Evolutionary conservation across 1,284 basidiomycete species (phyloP), one percentile per base, ranked within the genome.

Genomic region (Cutaneotrichosporon arboriforme): DNA sequence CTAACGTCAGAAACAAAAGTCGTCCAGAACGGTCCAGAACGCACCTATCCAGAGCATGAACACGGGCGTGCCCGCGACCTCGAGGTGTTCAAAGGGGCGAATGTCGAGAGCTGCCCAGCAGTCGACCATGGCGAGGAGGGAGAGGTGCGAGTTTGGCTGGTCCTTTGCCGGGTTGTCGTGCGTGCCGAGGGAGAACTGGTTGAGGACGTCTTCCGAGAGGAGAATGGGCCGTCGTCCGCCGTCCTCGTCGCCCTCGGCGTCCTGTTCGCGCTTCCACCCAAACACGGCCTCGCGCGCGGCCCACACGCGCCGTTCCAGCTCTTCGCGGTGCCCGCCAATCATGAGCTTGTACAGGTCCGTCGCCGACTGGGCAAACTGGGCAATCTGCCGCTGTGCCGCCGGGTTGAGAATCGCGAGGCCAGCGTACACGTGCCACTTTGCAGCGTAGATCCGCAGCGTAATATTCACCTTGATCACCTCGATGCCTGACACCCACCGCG

Each of bases 381-480:
- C 81, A 60, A 98, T 97, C 73, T 97, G 93, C 2, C 81, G 76
- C 49, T 84, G 82, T 0, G 96, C 94, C n/a, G 83, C 84, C 1
- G 96, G 94, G 73, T 98, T 98, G 59, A 97, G 82, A 66, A 98
- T 88, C 0, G 96, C 94, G 13, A 98, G 83, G 3, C 94, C 96
- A 22, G 96, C 96, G 71, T 98, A 98, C 64, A 98, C 94, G 76
- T 98, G 96, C 93, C 93, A 98, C 66, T 92, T 88, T 70, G 93
- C 94, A 41, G 90, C 84, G 76, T 97, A 97, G 68, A 98, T 97
- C 1, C 96, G 90, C 14, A 94, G 81, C 57, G 88, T 87, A 69
- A 98, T 88, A 80, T 98, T 98, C 65, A 97, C 93, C 77, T 98
- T 98, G 66, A 93, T 91, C 8, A 91, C 94, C 75, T 98, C 94